Base-by-base conservation (phyloP, 2,329 filamentous ascomycete species). In the Botryotinia globosa region DNA sequence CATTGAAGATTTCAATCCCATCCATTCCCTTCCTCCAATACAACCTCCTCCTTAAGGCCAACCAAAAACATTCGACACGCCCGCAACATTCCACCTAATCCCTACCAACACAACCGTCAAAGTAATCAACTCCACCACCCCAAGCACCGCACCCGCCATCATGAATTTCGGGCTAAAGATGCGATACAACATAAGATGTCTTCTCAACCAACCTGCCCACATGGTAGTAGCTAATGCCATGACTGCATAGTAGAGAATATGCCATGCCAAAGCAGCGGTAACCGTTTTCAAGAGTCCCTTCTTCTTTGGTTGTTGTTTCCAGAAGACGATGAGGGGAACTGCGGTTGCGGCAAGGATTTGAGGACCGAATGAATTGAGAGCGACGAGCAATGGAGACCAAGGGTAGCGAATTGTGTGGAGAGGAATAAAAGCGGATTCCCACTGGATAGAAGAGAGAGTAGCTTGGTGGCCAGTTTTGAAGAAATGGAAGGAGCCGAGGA, bases 381-480 rank as follows among this genome's bases (percentile, higher is more conserved):
- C 84, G 51, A 99, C 89, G 37, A 96, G 85, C 3, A 98, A 80
- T 0, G 94, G 94, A 0, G 90, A 92, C 92, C 93, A 98, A 0
- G 96, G 96, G 82, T 99, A 98, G 73, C 89, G 88, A 75, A 99
- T 89, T 9, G 88, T 89, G 73, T 91, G 89, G 12, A 98, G 87
- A 0, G 95, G 92, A 76, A 99, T 93, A 83, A 99, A 99, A 4
- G 94, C 95, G 32, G 89, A 89, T 83, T 99, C 96, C 96, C 96
- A 99, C 80, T 99, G 96, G 79, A 99, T 95, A 76, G 90, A 93
- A 77, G 91, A 88, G 37, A 97, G 87, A 0, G 90, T 92, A 20
- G 95, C 95, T 83, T 98, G 95, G 82, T 99, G 96, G 74, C 96
- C 96, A 0, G 96, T 99, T 81, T 97, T 98, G 89, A 99, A 99